phyloP scores from a whole-genome alignment of 805 yeast species.

The Saccharomyces cerevisiae region DNA sequence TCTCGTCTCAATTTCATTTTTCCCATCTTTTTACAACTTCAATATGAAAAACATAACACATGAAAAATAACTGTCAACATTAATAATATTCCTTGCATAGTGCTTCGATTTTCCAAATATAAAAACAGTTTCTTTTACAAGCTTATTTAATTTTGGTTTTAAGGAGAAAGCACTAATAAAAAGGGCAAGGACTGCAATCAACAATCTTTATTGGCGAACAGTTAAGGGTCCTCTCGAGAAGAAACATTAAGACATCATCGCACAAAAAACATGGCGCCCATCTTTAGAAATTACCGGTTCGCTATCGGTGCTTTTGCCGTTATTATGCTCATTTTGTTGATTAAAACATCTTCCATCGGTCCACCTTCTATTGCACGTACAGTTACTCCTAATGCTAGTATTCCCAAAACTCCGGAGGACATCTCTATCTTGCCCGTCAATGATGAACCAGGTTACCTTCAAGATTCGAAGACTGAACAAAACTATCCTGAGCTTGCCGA shows the following conservation, averaged over 20 bases:
- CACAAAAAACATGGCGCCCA: constrained; percentile 22
- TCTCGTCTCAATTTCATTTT: not conserved
- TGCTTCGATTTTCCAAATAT: not conserved
- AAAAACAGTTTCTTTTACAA: not conserved
- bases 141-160: not conserved
- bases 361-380: constrained; percentile 10
- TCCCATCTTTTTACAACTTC: not conserved
- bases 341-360: constrained; percentile 36
- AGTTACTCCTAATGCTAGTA: constrained; percentile 10
- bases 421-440: constrained; percentile 14
- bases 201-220: not conserved
- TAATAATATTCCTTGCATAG: not conserved
- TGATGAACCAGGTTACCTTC: constrained; percentile 21
- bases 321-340: constrained; percentile 41
- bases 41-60: not conserved
- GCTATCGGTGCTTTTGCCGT: constrained; percentile 43
- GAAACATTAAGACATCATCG: not conserved
- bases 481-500: constrained; percentile 20
- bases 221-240: not conserved
- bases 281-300: constrained; percentile 43
- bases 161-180: not conserved
- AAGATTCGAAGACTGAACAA: constrained; percentile 13
- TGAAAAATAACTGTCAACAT: not conserved
- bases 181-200: not conserved
- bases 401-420: constrained; percentile 15